Evolutionary conservation across 306 rosid genomes (phyloP).

Genomic region (Rosa lucieae): DNA sequence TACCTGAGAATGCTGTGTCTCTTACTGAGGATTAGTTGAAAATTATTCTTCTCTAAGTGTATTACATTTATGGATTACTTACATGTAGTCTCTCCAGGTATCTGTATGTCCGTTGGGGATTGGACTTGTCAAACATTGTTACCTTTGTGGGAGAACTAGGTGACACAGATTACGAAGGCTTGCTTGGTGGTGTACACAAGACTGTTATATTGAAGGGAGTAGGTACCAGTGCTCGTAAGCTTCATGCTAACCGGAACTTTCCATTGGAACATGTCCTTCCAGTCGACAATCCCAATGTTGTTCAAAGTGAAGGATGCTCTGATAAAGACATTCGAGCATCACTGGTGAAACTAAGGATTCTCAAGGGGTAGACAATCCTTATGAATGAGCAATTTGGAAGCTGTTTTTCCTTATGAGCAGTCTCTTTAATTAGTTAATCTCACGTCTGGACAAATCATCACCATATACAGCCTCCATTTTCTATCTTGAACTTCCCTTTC

Average conservation of each 20-base stretch:
- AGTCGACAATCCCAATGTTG: constrained; percentile 37
- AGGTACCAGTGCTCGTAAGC: constrained; percentile 28
- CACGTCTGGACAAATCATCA: background rate
- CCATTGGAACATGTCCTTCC: constrained; percentile 39
- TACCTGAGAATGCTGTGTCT: background rate
- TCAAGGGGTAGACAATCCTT: constrained; percentile 21
- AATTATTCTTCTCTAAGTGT: background rate
- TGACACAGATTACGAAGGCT: constrained; percentile 59
- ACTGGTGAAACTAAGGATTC: constrained; percentile 42
- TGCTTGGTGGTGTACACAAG: constrained; percentile 52
- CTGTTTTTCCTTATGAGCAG: background rate
- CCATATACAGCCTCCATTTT: background rate
- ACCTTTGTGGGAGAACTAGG: constrained; percentile 58
- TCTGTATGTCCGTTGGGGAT: constrained; percentile 55
- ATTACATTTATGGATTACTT: background rate
- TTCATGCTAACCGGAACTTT: constrained; percentile 45
- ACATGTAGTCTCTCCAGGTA: constrained; percentile 35
- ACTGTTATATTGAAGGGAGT: constrained; percentile 42
- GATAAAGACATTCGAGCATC: constrained; percentile 31
- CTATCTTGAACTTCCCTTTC: background rate
- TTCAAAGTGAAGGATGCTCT: constrained; percentile 35
- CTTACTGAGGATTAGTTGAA: background rate
- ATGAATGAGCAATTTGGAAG: background rate
- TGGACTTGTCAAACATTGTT: constrained; percentile 45
- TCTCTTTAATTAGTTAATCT: background rate